Percentiles rank a stretch among this genome's conserved stretches.
Conservation (phyloP, 495 filamentous ascomycete species). For the Aspergillus funiculosus region DNA sequence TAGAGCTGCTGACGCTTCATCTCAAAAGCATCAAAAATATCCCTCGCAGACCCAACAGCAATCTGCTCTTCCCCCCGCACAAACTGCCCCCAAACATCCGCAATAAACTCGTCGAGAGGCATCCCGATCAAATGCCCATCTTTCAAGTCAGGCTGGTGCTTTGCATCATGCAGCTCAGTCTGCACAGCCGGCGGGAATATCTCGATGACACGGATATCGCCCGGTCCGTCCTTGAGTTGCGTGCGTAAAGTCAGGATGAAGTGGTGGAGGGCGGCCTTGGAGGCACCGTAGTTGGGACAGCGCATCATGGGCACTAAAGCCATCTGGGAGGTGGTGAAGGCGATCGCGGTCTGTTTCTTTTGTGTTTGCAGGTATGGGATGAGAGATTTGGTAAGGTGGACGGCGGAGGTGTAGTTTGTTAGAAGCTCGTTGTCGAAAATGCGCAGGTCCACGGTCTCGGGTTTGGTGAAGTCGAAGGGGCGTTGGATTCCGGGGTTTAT, state of each 20-base stretch:
- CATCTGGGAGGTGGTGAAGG: conserved; percentile 42
- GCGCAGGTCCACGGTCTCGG: conserved; percentile 52
- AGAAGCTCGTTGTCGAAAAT: conserved; percentile 51
- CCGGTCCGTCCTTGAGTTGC: conserved; percentile 46
- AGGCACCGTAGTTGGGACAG: conserved; percentile 43
- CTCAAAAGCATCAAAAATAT: conserved; percentile 35
- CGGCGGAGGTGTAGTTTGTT: conserved; percentile 62
- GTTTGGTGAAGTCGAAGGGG: conserved; percentile 56
- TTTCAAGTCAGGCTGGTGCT: conserved; percentile 36
- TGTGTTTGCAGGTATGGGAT: conserved; percentile 56
- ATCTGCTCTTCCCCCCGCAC: conserved; percentile 46
- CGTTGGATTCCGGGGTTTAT: conserved; percentile 45
- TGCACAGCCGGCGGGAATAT: conserved; percentile 64
- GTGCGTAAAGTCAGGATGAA: conserved; percentile 55
- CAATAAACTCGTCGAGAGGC: conserved; percentile 55
- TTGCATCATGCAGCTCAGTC: conserved; percentile 44
- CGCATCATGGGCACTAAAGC: conserved; percentile 39
- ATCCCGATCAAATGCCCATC: conserved; percentile 52
- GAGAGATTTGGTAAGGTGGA: conserved; percentile 57
- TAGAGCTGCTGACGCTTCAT: conserved; percentile 35
- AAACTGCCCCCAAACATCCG: conserved; percentile 55
- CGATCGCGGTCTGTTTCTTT: conserved; percentile 26
- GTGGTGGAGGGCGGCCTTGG: conserved; percentile 45
- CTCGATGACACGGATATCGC: conserved; percentile 55
- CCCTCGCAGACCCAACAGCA: conserved; percentile 28